Evolutionary conservation across 495 filamentous ascomycete genomes (phyloP).

Genomic region (Cercophora newfieldiana): DNA sequence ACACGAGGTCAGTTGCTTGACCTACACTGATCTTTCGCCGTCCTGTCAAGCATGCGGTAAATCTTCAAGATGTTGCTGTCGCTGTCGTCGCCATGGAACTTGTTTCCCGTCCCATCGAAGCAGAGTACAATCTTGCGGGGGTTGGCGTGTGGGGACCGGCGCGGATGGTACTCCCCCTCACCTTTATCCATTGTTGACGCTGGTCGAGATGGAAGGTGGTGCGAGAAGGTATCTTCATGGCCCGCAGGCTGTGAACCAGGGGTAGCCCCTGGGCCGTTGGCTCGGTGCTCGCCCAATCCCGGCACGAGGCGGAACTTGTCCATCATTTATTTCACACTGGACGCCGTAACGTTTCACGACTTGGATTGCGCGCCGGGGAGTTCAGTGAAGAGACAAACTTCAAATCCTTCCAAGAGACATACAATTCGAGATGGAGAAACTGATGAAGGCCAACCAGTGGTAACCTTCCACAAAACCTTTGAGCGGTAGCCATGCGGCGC

Average conservation of each 20-base stretch:
- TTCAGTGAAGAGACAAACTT: neutral
- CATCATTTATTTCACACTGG: slow-evolving; percentile 19
- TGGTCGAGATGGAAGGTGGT: slow-evolving; percentile 27
- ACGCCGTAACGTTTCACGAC: neutral
- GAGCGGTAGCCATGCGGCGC: neutral
- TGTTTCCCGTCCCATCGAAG: slow-evolving; percentile 89
- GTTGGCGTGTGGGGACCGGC: slow-evolving; percentile 11
- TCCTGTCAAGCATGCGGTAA: slow-evolving; percentile 64
- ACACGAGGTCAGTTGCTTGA: too few relatives aligned
- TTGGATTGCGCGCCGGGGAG: neutral
- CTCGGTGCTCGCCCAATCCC: slow-evolving; percentile 2
- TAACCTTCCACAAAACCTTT: neutral
- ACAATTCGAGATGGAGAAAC: neutral
- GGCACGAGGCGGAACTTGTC: slow-evolving; percentile 30
- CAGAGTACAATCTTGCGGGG: slow-evolving; percentile 67
- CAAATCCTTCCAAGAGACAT: neutral
- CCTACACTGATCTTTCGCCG: slow-evolving; percentile 52
- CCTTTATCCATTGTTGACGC: slow-evolving; percentile 17
- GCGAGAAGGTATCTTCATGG: slow-evolving; percentile 29
- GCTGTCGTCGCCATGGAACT: slow-evolving; percentile 75
- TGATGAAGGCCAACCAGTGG: neutral
- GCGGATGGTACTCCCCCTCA: neutral
- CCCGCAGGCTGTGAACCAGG: slow-evolving; percentile 5
- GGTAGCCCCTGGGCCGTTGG: neutral
- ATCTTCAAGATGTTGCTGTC: slow-evolving; percentile 93